These are phyloP conservation scores for Rhizopogon rudus DNA, from an alignment of 768 basidiomycete species.

Conservation along the genomic window DNA sequence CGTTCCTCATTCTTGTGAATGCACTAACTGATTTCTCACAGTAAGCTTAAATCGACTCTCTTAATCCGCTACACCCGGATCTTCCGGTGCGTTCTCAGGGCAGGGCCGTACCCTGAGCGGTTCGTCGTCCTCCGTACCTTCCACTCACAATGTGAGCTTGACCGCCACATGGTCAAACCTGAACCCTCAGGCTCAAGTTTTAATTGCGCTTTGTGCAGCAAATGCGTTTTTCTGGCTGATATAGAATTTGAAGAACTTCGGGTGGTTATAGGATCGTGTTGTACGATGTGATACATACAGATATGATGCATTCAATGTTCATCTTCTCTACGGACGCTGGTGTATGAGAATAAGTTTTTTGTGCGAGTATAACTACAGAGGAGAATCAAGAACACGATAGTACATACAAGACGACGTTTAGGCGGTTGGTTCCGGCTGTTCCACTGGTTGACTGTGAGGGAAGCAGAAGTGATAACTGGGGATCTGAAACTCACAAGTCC, in stretches of 20 bases:
- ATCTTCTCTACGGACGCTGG: neutral
- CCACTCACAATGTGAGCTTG: constrained; percentile 31
- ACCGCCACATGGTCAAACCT: constrained; percentile 41
- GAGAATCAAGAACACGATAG: neutral
- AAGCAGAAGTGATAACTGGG: neutral
- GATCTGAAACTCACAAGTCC: constrained; percentile 29
- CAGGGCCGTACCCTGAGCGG: constrained; percentile 58
- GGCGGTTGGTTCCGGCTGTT: neutral
- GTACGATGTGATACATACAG: neutral
- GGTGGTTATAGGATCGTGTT: neutral
- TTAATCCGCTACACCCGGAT: constrained; percentile 41
- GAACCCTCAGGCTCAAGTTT: constrained; percentile 62
- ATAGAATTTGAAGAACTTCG: constrained; percentile 8
- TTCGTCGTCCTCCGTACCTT: constrained; percentile 26
- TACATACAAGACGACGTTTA: neutral
- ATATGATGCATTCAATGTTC: neutral
- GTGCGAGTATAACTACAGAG: neutral
- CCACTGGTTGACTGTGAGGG: neutral
- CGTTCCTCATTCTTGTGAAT: neutral
- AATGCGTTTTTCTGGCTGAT: constrained; percentile 54
- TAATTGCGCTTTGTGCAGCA: constrained; percentile 57
- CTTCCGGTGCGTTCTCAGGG: constrained; percentile 55
- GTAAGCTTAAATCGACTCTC: constrained; percentile 60
- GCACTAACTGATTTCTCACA: constrained; percentile 21
- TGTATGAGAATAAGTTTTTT: neutral